Evolutionary conservation across 2,329 filamentous ascomycete genomes (phyloP), one percentile per base, ranked within the genome.

Genomic region (Zymoseptoria brevis): DNA sequence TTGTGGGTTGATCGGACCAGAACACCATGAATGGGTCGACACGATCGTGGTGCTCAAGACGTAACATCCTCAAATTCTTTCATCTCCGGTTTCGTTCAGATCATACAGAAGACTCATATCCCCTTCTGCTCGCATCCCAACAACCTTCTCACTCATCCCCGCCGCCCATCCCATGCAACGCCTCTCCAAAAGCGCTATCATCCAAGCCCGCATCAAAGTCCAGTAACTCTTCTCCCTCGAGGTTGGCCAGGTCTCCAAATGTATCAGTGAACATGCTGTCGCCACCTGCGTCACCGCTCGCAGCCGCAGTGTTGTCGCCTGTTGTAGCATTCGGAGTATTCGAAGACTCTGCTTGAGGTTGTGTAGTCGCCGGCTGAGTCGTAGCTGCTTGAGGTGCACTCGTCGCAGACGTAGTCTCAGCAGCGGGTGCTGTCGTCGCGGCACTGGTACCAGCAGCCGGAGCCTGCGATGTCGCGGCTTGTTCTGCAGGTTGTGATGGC

Each of bases 141-240:
- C 54, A 57, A 49, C 49, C 57, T 19, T 61, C 58, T 48, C 22
- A 51, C 19, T 54, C 60, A 45, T 58, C 60, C 19, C 50, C 21
- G 22, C 76, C 75, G 62, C 81, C 78, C 53, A 79, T 79, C 16
- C 77, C 78, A 63, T 91, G 88, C 74, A 93, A 90, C 0, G 89
- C 89, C 67, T 94, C 88, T 2, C 88, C 89, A 75, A 94, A 94
- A 1, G 88, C 89, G 41, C 87, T 90, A 53, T 90, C 87, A 77
- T 90, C 82, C 11, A 64, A 69, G 41, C 62, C 68, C 3, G 66
- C 71, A 54, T 72, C 73, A 57, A 79, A 79, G 19, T 72, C 71
- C 55, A 76, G 59, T 6, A 69, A 73, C 29, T 78, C 80, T 49
- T 79, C 78, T 29, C 79, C 72, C 48, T 83, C 82, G 2, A 64